A percentile compares a stretch with the other conserved stretches of the same genome.
Evolutionary conservation across 805 yeast species (phyloP).

Genomic region (Scheffersomyces amazonensis): DNA sequence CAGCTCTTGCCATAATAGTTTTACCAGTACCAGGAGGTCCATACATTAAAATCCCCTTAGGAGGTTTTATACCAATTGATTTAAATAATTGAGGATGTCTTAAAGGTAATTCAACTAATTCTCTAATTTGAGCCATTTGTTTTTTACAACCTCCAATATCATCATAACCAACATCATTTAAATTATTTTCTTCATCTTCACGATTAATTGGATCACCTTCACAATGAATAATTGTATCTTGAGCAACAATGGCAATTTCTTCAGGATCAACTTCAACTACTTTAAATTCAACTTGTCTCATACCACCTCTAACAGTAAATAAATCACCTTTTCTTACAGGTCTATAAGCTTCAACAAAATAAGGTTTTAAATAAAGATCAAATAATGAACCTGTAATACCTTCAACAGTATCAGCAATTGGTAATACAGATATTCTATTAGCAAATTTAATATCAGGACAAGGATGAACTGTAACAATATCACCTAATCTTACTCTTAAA

Average conservation of each 20-base stretch:
- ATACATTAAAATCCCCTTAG: slow-evolving; percentile 95
- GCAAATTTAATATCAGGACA: slow-evolving; percentile 99
- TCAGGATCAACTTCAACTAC: slow-evolving; percentile 98
- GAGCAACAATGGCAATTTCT: slow-evolving; percentile 96
- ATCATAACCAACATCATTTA: slow-evolving; percentile 97
- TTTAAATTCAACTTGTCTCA: slow-evolving; percentile 99
- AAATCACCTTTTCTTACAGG: slow-evolving; percentile 98
- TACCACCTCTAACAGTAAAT: slow-evolving; percentile 96
- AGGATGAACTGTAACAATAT: slow-evolving; percentile 84
- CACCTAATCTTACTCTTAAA: slow-evolving; percentile 91
- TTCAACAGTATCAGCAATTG: slow-evolving; percentile 97
- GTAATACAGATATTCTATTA: slow-evolving; percentile 87
- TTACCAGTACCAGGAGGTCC: slow-evolving; percentile 99
- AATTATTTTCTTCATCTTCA: slow-evolving; percentile 95
- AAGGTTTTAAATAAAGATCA: slow-evolving; percentile 95
- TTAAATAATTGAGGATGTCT: slow-evolving; percentile 98
- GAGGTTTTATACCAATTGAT: slow-evolving; percentile 98
- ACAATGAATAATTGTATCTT: slow-evolving; percentile 96
- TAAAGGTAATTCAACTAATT: slow-evolving; percentile 94
- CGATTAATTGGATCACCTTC: slow-evolving; percentile 99
- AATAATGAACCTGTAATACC: slow-evolving; percentile 96
- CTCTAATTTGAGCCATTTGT: slow-evolving; percentile 99
- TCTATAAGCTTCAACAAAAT: slow-evolving; percentile 97
- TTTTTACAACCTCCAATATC: slow-evolving; percentile 99
- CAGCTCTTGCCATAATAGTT: slow-evolving; percentile 99